Evolutionary conservation across 2,329 filamentous ascomycete species (phyloP).

Genomic region (Leptographium lundbergii): DNA sequence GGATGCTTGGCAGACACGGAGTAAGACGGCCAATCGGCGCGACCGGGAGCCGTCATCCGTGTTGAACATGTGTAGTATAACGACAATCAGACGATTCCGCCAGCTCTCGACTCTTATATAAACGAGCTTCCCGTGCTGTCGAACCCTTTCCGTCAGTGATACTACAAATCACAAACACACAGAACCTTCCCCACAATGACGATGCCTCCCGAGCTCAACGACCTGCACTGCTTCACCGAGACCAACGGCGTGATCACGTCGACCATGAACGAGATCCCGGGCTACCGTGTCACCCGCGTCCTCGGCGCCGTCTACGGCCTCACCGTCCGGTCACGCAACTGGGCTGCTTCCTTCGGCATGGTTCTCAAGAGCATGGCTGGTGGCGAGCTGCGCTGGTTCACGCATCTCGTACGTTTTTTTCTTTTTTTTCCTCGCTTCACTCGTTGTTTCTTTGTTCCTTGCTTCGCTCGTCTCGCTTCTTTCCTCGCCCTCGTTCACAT

Average conservation of each 20-base stretch:
- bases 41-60: no score
- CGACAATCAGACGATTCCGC: no score
- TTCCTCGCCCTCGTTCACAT: background rate
- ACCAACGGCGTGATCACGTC: constrained; percentile 48
- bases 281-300: constrained; percentile 43
- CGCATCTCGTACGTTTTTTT: constrained; percentile 29
- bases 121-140: no score
- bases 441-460: background rate
- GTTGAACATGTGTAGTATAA: no score
- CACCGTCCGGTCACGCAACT: constrained; percentile 36
- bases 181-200: background rate
- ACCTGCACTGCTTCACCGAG: constrained; percentile 39
- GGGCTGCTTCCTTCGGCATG: constrained; percentile 42
- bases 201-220: constrained; percentile 17
- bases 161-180: no score
- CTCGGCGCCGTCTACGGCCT: constrained; percentile 39
- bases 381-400: constrained; percentile 47
- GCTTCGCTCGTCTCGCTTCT: constrained; percentile 1
- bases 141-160: no score
- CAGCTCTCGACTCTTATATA: no score
- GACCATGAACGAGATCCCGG: constrained; percentile 51
- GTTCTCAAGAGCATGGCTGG: constrained; percentile 43
- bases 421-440: background rate
- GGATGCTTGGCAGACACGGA: no score
- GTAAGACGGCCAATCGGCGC: no score